A percentile compares a stretch with the other conserved stretches of the same genome.
Evolutionary conservation across 164 flowering plant genomes (phyloP).

Genomic region (Amborella trichopoda): DNA sequence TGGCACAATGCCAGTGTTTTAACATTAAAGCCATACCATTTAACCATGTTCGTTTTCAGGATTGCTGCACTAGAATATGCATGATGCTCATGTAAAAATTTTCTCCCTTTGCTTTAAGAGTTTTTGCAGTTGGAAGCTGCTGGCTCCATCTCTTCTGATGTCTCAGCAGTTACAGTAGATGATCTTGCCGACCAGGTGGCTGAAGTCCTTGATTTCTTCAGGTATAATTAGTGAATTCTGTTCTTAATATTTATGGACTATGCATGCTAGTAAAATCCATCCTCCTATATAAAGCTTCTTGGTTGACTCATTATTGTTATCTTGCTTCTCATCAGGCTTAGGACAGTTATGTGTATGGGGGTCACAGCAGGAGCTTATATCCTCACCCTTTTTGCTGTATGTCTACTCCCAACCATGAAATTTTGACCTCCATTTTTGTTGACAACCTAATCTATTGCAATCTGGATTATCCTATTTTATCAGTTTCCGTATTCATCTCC

Average conservation of each 20-base stretch:
- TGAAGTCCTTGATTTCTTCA: conserved; percentile 53
- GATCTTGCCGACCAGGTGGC: conserved; percentile 57
- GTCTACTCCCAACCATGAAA: too few species aligned
- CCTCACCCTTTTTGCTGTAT: conserved; percentile 61
- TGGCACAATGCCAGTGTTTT: background rate
- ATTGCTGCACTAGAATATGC: background rate
- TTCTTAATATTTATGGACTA: background rate
- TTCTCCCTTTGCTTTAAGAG: conserved; percentile 20
- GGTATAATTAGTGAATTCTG: conserved; percentile 21
- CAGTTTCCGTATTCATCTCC: background rate
- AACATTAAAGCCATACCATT: background rate
- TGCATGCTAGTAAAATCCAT: background rate
- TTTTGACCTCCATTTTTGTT: too few species aligned
- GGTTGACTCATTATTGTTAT: background rate
- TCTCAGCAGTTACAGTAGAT: conserved; percentile 32
- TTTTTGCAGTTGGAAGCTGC: conserved; percentile 54
- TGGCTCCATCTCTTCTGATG: conserved; percentile 34
- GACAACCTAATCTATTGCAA: too few species aligned
- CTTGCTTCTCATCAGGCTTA: conserved; percentile 28
- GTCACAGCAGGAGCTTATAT: conserved; percentile 79
- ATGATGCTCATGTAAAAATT: background rate
- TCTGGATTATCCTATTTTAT: background rate
- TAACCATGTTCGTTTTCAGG: background rate
- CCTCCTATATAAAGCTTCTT: background rate
- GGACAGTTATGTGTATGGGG: conserved; percentile 55